A percentile compares a stretch with the other conserved stretches of the same genome.
Evolutionary conservation across 2,329 filamentous ascomycete genomes (phyloP).

Genomic region (Fusarium solani-melongenae): DNA sequence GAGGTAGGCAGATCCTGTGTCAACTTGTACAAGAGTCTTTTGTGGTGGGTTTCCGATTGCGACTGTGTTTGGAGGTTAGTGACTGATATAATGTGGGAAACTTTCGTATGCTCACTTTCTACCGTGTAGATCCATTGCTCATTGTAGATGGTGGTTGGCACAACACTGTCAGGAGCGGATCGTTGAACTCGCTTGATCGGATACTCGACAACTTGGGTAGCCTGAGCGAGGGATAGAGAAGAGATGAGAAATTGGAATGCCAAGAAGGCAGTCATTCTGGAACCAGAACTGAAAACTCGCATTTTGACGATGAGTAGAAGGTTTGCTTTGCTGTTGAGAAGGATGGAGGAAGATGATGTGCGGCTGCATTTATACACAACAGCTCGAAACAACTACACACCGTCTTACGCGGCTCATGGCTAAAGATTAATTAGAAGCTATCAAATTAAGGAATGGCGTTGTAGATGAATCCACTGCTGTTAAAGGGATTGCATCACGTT

Average conservation of each 20-base stretch:
- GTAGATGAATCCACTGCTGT: neutral
- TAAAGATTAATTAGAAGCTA: neutral
- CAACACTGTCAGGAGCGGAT: neutral
- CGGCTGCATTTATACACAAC: neutral
- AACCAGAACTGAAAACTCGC: neutral
- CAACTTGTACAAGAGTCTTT: conserved; percentile 42
- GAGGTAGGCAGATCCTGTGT: conserved; percentile 48
- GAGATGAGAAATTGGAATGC: neutral
- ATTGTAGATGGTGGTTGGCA: neutral
- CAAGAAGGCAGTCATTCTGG: neutral
- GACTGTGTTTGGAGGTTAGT: conserved; percentile 9
- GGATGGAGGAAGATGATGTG: neutral
- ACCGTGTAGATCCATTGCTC: conserved; percentile 2
- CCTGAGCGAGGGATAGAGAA: neutral
- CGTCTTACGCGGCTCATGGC: neutral
- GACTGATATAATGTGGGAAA: neutral
- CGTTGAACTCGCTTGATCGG: neutral
- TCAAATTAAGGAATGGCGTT: neutral
- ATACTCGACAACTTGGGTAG: neutral
- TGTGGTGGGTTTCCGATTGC: conserved; percentile 46
- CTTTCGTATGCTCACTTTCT: neutral
- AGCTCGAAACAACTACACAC: neutral
- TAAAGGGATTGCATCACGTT: neutral
- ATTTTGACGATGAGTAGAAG: neutral
- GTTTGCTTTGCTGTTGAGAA: neutral